phyloP scores from a whole-genome alignment of 352 stramenopile species.

The Globisporangium splendens region DNA sequence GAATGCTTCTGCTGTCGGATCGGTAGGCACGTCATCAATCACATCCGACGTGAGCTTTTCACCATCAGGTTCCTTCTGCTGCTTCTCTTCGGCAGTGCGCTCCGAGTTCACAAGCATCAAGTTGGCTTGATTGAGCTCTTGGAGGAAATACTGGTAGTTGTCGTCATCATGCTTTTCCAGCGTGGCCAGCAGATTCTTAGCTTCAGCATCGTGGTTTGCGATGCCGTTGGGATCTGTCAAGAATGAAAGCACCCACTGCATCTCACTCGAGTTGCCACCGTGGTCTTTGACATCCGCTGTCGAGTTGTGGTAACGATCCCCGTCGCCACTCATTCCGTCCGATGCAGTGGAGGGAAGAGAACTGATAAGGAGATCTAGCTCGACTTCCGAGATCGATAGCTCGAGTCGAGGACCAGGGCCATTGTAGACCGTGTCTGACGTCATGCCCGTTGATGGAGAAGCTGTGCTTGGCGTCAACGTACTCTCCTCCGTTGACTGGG shows the following conservation, averaged over 20 bases:
- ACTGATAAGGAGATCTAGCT: constrained; percentile 54
- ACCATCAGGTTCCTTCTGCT: background rate
- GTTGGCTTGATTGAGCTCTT: constrained; percentile 52
- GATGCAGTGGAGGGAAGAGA: constrained; percentile 19
- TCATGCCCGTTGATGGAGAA: background rate
- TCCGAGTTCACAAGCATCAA: constrained; percentile 24
- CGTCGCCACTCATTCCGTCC: background rate
- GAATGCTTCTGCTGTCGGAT: background rate
- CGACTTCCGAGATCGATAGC: constrained; percentile 49
- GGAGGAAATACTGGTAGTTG: constrained; percentile 71
- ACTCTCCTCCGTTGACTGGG: too few species aligned
- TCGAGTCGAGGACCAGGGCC: constrained; percentile 35
- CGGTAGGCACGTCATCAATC: background rate
- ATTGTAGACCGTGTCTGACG: background rate
- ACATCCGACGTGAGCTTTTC: background rate
- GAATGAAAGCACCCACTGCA: constrained; percentile 75
- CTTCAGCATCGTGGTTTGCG: constrained; percentile 43
- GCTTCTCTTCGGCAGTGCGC: constrained; percentile 1
- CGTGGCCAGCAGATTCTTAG: constrained; percentile 45
- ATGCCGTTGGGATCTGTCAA: constrained; percentile 45
- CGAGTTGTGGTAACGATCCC: background rate
- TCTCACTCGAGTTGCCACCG: constrained; percentile 29
- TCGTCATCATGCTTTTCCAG: constrained; percentile 49
- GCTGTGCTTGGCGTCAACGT: too few species aligned
- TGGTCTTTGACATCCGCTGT: constrained; percentile 13